These are phyloP conservation scores for Colletotrichum brevisporum DNA, from an alignment of 2,329 filamentous ascomycete genomes.

Conservation along the genomic window DNA sequence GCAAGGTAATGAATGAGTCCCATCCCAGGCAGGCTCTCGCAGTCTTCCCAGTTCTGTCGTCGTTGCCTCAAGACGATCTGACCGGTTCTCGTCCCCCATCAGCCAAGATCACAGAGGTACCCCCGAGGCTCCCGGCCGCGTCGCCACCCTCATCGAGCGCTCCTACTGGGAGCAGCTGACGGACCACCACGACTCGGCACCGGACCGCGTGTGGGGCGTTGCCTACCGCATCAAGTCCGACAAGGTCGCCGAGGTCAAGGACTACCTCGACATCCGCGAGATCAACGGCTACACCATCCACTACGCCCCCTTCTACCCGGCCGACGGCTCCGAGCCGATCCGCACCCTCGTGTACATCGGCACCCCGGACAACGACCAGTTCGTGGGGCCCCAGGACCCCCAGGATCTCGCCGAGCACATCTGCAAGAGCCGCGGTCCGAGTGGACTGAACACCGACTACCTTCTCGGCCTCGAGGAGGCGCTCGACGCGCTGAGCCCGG, in stretches of 20 bases:
- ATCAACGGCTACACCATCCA: conserved; percentile 98
- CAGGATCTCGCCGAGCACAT: conserved; percentile 86
- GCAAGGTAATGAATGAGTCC: conserved; percentile 50
- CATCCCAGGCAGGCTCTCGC: not conserved
- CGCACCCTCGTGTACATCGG: conserved; percentile 90
- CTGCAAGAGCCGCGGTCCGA: conserved; percentile 81
- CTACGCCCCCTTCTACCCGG: conserved; percentile 85
- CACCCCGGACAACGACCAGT: conserved; percentile 92
- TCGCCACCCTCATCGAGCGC: conserved; percentile 91
- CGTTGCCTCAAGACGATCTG: not conserved
- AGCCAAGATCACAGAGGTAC: conserved; percentile 97
- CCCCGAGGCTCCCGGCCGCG: conserved; percentile 86
- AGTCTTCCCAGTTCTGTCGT: not conserved
- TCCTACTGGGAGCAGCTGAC: conserved; percentile 86
- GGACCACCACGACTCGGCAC: conserved; percentile 73
- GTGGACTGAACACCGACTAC: conserved; percentile 92
- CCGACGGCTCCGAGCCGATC: conserved; percentile 59
- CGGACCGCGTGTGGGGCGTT: conserved; percentile 86
- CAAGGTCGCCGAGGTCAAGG: conserved; percentile 83
- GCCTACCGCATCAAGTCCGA: conserved; percentile 86
- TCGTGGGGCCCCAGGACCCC: conserved; percentile 86
- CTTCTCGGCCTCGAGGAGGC: conserved; percentile 84
- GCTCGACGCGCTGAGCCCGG: conserved; percentile 78
- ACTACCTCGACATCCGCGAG: conserved; percentile 95
- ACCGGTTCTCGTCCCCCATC: conserved; percentile 20